phyloP scores from a whole-genome alignment of 1,139 yeast species.

The Geotrichum restrictum region DNA sequence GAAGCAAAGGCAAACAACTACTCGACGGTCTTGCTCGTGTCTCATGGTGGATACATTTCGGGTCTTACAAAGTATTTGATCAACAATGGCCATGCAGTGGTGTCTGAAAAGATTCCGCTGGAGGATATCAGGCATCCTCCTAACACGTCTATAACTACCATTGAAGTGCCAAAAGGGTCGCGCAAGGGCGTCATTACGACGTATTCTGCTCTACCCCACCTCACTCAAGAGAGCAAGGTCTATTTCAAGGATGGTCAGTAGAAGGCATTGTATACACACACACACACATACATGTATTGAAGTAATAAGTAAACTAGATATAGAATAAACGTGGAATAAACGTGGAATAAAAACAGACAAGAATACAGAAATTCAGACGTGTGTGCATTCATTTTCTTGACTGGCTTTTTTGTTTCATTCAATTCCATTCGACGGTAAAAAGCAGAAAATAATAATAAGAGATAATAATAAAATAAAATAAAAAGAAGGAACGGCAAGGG shows the following conservation, averaged over 20 bases:
- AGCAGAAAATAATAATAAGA: background rate
- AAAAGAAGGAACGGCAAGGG: background rate
- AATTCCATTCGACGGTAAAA: background rate
- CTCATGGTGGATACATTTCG: conserved; percentile 83
- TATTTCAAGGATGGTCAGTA: conserved; percentile 8
- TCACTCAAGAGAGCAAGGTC: background rate
- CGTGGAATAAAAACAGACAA: no score
- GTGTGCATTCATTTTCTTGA: no score
- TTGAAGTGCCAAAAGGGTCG: conserved; percentile 3
- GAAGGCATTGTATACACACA: no score
- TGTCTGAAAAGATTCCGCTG: background rate
- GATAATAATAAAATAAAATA: background rate
- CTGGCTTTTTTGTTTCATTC: background rate
- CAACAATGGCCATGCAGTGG: conserved; percentile 1
- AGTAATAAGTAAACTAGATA: no score
- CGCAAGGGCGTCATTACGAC: background rate
- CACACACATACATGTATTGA: background rate
- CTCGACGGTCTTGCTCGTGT: conserved; percentile 58
- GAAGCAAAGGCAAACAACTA: conserved; percentile 39
- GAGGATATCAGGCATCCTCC: conserved; percentile 11
- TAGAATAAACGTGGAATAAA: no score
- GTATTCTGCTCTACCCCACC: background rate
- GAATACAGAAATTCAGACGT: no score
- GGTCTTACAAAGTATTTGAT: conserved; percentile 6
- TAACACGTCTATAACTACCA: conserved; percentile 13